Evolutionary conservation across 306 rosid genomes (phyloP), one percentile per base, ranked within the genome.

Genomic region (Notholithocarpus densiflorus): DNA sequence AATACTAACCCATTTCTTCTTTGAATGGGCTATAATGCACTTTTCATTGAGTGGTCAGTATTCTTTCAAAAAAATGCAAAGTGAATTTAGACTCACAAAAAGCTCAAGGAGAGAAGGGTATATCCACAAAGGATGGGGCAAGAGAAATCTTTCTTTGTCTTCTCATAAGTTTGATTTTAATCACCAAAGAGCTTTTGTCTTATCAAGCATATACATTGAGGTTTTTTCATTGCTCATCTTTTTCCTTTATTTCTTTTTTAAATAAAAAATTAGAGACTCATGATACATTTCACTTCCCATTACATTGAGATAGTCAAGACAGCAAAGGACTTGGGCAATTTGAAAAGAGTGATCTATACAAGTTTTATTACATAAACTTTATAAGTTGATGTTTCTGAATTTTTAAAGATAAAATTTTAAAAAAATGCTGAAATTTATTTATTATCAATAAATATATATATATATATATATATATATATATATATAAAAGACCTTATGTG

Each of bases 1-100:
- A 56, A 54, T 71, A 37, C 15, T 65, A 73, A 78, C 89, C 90
- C 94, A 88, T 89, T 60, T 87, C 79, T 68, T 71, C 68, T 65
- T 74, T 61, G 84, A 62, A 88, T 85, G 90, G 92, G 91, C 56
- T 34, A 32, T 73, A 56, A 64, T 59, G 20, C 74, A 66, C 78
- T 74, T 82, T 78, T 72, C 82, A 72, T 71, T 77, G 84, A 80
- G 56, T 77, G 34, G 88, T 34, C 76, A 31, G 66, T 24, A 55
- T 26, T 76, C 65, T 60, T 34, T 19, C 31, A 21, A 18, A 66
- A 66, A 66, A 66, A 21, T 62, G 65, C 5, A 48, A 48, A 65
- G 1, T 62, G 65, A 34, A 55, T 65, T 65, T 9, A 43, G 73
- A 45, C 18, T 2, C 17, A 15, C 1, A 20, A 24, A 57, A 27